phyloP scores from a whole-genome alignment of 306 rosid species.

The Boehmeria nivea region DNA sequence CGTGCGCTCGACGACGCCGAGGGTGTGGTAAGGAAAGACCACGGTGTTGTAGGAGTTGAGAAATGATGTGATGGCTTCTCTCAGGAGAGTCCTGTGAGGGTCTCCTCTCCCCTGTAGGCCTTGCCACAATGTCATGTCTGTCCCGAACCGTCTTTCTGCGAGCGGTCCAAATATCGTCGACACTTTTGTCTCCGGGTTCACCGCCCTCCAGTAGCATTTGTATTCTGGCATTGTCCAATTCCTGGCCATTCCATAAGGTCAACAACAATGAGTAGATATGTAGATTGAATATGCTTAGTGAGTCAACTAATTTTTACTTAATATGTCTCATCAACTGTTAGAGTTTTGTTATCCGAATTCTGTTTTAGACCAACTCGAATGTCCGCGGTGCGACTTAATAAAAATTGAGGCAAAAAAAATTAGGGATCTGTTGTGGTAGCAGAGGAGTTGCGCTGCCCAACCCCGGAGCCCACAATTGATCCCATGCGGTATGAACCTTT shows the following conservation, averaged over 20 bases:
- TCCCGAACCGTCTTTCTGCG: constrained; percentile 63
- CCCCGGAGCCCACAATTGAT: no score
- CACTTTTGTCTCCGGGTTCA: constrained; percentile 67
- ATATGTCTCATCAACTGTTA: no score
- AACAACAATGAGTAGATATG: no score
- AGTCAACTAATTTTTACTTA: no score
- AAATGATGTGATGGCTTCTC: constrained; percentile 71
- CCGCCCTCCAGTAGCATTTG: constrained; percentile 75
- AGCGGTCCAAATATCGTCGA: constrained; percentile 54
- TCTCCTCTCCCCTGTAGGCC: constrained; percentile 82
- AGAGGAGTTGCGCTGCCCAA: no score
- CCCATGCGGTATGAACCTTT: no score
- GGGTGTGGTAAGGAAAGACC: constrained; percentile 51
- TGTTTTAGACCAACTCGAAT: no score
- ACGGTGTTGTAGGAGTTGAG: constrained; percentile 70
- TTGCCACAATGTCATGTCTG: constrained; percentile 64
- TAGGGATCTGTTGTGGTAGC: no score
- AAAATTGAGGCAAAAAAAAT: no score
- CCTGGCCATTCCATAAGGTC: constrained; percentile 23
- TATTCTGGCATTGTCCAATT: constrained; percentile 61
- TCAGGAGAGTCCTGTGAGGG: constrained; percentile 63
- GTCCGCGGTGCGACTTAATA: no score
- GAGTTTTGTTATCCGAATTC: no score
- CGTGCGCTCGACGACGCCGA: constrained; percentile 44
- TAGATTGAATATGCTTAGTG: no score